These are phyloP conservation scores for Telfairia occidentalis DNA, from an alignment of 331 rosid species.

Conservation along the genomic window DNA sequence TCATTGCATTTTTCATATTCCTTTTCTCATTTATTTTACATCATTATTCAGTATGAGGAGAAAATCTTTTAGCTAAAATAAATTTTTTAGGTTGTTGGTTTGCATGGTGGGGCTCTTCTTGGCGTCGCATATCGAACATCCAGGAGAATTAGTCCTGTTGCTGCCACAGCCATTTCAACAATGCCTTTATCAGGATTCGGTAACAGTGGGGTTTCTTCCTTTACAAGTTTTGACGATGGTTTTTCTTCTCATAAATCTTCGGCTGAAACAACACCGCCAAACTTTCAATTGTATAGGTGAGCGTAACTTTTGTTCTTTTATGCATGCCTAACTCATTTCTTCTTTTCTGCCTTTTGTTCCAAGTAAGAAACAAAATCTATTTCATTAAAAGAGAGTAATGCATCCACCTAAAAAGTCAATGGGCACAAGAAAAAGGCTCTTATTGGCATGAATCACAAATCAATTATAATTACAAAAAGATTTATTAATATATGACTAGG, in stretches of 20 bases:
- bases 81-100: slow-evolving; percentile 67
- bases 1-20: background rate
- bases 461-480: background rate
- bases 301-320: background rate
- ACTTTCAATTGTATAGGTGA: slow-evolving; percentile 91
- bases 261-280: slow-evolving; percentile 68
- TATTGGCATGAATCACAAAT: background rate
- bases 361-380: background rate
- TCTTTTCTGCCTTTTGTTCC: background rate
- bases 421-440: background rate
- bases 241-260: slow-evolving; percentile 61
- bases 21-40: background rate
- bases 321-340: background rate
- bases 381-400: background rate
- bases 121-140: slow-evolving; percentile 96
- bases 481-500: background rate
- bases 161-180: slow-evolving; percentile 93
- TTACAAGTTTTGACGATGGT: slow-evolving; percentile 79
- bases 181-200: slow-evolving; percentile 98
- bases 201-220: slow-evolving; percentile 79
- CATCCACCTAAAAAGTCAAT: background rate
- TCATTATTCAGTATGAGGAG: background rate
- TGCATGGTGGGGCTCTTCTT: slow-evolving; percentile 98
- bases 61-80: slow-evolving; percentile 17
- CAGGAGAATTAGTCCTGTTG: slow-evolving; percentile 75